Conservation (phyloP, 2,329 filamentous ascomycete genomes). For the Shiraia sp. region DNA sequence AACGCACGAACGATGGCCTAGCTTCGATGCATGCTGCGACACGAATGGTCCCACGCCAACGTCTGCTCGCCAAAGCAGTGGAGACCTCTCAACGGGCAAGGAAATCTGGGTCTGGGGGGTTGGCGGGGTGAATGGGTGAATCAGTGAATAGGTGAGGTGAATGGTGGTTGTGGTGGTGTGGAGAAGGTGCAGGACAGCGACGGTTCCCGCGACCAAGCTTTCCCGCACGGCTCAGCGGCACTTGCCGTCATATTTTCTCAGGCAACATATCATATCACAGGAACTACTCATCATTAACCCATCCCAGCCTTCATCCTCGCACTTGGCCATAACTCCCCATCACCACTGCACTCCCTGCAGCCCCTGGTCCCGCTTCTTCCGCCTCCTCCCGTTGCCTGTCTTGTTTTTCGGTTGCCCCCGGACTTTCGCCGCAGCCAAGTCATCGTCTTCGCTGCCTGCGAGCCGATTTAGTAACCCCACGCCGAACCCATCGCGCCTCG, state of each 20-base stretch:
- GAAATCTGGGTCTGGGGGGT: too few relatives aligned
- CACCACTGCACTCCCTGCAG: conserved; percentile 31
- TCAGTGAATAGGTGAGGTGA: too few relatives aligned
- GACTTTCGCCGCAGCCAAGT: conserved; percentile 26
- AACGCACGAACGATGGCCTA: too few relatives aligned
- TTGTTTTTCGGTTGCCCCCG: conserved; percentile 15
- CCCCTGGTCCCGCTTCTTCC: conserved; percentile 16
- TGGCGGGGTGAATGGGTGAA: too few relatives aligned
- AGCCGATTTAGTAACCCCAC: conserved; percentile 27
- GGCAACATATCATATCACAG: conserved; percentile 35
- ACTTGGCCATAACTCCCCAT: conserved; percentile 24
- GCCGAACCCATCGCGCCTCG: conserved; percentile 17
- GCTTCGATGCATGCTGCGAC: too few relatives aligned
- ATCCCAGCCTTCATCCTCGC: conserved; percentile 23
- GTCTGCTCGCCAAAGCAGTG: too few relatives aligned
- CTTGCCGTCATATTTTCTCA: conserved; percentile 42
- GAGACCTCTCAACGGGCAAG: too few relatives aligned
- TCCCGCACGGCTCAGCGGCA: conserved; percentile 24
- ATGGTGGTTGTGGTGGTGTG: conserved; percentile 10
- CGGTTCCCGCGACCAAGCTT: conserved; percentile 18
- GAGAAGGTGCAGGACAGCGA: conserved; percentile 15
- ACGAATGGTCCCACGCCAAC: too few relatives aligned
- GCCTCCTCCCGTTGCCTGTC: conserved; percentile 2
- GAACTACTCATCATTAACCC: conserved; percentile 11
- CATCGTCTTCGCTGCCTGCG: conserved; percentile 22